phyloP scores from a whole-genome alignment of 2,329 filamentous ascomycete genomes.

The Neoscytalidium dimidiatum region DNA sequence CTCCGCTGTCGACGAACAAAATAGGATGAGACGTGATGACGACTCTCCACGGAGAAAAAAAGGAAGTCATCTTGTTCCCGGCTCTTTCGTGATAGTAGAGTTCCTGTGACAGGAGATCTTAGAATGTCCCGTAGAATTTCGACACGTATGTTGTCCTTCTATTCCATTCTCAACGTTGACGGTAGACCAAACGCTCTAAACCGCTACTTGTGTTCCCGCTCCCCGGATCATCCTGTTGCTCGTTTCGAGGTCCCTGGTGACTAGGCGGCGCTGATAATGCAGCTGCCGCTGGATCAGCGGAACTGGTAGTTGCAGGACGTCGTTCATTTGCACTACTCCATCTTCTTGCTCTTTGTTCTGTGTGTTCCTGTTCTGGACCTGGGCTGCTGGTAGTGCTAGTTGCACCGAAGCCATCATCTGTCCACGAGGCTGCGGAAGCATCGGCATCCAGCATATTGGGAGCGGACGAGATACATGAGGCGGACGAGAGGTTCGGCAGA shows the following conservation, averaged over 20 bases:
- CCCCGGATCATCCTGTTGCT: background rate
- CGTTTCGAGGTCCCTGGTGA: background rate
- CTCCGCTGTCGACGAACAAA: background rate
- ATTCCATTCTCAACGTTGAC: background rate
- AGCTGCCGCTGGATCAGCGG: background rate
- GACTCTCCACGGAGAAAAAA: background rate
- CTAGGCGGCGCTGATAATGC: background rate
- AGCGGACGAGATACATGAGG: background rate
- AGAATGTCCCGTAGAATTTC: background rate
- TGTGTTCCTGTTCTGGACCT: constrained; percentile 1
- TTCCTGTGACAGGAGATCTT: background rate
- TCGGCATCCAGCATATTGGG: background rate
- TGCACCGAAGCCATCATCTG: constrained; percentile 3
- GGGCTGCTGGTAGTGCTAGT: background rate
- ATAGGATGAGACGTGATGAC: background rate
- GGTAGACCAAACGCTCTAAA: constrained; percentile 15
- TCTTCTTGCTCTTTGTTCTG: background rate
- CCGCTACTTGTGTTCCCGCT: background rate
- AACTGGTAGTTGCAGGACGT: constrained; percentile 1
- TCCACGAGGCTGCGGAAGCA: constrained; percentile 10
- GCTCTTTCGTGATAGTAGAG: too few species aligned
- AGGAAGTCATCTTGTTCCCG: background rate
- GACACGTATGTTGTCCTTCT: background rate
- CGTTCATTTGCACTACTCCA: constrained; percentile 18
- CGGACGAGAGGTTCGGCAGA: background rate